Conservation (phyloP, 2,329 filamentous ascomycete genomes). For the Talaromyces sp. region DNA sequence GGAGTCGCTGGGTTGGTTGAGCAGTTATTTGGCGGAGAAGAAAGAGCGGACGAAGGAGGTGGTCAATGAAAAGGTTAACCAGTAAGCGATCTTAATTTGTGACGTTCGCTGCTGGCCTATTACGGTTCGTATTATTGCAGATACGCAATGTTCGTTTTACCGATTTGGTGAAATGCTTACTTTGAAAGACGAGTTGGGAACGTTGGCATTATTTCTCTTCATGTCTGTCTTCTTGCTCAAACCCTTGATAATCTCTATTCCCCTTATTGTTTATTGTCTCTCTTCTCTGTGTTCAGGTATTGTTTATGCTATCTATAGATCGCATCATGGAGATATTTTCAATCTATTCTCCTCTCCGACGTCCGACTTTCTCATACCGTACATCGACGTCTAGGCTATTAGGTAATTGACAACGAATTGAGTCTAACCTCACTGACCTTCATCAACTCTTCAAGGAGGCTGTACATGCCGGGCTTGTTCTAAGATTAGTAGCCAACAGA, state of each 20-base stretch:
- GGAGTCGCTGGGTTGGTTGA: conserved; percentile 60
- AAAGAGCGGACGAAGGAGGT: conserved; percentile 57
- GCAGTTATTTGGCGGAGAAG: conserved; percentile 55
- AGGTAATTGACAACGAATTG: background rate
- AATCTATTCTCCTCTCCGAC: background rate
- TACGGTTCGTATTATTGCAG: no score
- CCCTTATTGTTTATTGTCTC: background rate
- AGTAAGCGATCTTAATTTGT: conserved; percentile 14
- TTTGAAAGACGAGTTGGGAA: no score
- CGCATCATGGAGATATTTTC: background rate
- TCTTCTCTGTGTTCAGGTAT: background rate
- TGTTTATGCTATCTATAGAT: background rate
- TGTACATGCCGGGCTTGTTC: background rate
- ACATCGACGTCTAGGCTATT: no score
- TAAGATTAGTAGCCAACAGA: background rate
- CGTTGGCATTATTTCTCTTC: background rate
- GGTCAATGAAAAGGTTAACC: conserved; percentile 45
- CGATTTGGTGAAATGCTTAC: no score
- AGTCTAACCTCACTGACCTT: background rate
- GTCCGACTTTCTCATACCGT: no score
- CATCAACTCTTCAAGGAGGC: background rate
- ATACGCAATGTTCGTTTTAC: no score
- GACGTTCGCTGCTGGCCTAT: no score
- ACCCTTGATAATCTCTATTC: background rate
- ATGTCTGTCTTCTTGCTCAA: background rate